Evolutionary conservation across 2,329 filamentous ascomycete genomes (phyloP).

Genomic region (Aspergillus sp.): DNA sequence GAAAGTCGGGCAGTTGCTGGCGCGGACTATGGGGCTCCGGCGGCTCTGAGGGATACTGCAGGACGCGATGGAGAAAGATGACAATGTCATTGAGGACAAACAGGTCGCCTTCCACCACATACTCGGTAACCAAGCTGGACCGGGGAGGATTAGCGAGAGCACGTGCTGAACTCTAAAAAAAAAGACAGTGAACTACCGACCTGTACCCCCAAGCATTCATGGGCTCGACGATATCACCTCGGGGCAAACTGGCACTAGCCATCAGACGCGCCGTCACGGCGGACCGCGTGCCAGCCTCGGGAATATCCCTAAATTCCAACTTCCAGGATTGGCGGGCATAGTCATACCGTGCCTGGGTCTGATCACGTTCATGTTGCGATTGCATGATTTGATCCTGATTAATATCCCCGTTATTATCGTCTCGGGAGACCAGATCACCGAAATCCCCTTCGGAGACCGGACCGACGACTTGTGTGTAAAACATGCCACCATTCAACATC

Average conservation of each 20-base stretch:
- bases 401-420: slow-evolving; percentile 23
- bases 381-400: no score
- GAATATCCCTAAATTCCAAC: slow-evolving; percentile 43
- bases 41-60: slow-evolving; percentile 37
- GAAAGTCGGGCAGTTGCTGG: slow-evolving; percentile 35
- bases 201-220: slow-evolving; percentile 48
- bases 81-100: slow-evolving; percentile 52
- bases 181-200: slow-evolving; percentile 29
- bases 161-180: not conserved
- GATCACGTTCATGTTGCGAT: slow-evolving; percentile 8
- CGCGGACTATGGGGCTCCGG: slow-evolving; percentile 26
- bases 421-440: slow-evolving; percentile 37
- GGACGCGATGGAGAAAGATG: slow-evolving; percentile 48
- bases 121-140: slow-evolving; percentile 49
- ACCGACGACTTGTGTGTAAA: slow-evolving; percentile 47
- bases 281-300: slow-evolving; percentile 45
- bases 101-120: slow-evolving; percentile 48
- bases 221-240: slow-evolving; percentile 43
- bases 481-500: slow-evolving; percentile 45
- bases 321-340: slow-evolving; percentile 35
- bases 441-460: slow-evolving; percentile 24
- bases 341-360: slow-evolving; percentile 25
- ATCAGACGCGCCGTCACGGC: slow-evolving; percentile 48
- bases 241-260: slow-evolving; percentile 40
- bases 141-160: slow-evolving; percentile 4